These are phyloP conservation scores for Gleditsia sinensis DNA, from an alignment of 306 rosid genomes.

Conservation along the genomic window DNA sequence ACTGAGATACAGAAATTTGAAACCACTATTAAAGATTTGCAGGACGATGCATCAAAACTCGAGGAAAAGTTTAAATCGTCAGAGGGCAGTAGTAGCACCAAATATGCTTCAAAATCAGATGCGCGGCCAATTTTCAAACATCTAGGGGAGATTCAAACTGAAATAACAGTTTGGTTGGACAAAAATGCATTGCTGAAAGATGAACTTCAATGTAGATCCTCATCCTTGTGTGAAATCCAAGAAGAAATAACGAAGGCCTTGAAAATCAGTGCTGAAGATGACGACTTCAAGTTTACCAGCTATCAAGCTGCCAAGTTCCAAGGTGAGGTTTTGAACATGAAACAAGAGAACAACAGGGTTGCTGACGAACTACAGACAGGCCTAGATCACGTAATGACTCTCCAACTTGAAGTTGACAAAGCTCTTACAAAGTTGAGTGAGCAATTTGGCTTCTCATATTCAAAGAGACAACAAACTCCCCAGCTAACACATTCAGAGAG, in stretches of 20 bases:
- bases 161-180: conserved; percentile 71
- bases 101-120: conserved; percentile 58
- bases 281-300: conserved; percentile 87
- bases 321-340: conserved; percentile 97
- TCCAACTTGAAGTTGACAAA: conserved; percentile 70
- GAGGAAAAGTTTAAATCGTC: conserved; percentile 46
- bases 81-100: conserved; percentile 52
- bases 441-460: conserved; percentile 54
- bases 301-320: conserved; percentile 97
- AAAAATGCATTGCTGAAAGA: conserved; percentile 58
- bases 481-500: conserved; percentile 51
- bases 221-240: conserved; percentile 79
- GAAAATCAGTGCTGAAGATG: conserved; percentile 85
- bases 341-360: conserved; percentile 90
- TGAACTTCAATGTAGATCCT: conserved; percentile 66
- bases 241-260: conserved; percentile 81
- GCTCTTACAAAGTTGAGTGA: conserved; percentile 66
- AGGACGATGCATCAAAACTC: conserved; percentile 56
- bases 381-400: conserved; percentile 57
- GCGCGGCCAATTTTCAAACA: conserved; percentile 84
- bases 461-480: conserved; percentile 52
- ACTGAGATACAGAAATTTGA: conserved; percentile 75
- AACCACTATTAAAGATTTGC: conserved; percentile 64
- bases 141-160: conserved; percentile 76
- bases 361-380: conserved; percentile 85